Conservation (phyloP, 306 rosid genomes). For the Chamaecrista fasciculata region DNA sequence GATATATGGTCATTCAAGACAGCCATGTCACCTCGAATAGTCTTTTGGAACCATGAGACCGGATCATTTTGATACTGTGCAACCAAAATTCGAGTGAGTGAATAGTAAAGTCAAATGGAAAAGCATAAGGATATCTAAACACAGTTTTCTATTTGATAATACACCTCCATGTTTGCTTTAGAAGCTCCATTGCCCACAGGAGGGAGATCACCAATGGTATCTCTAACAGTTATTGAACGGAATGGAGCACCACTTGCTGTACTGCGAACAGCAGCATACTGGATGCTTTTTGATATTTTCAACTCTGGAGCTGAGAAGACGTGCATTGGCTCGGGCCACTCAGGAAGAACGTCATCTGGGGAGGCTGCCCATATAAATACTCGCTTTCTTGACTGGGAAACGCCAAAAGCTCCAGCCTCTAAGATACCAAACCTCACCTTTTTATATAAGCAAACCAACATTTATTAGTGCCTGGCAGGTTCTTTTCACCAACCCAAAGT, state of each 20-base stretch:
- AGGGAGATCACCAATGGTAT: slow-evolving; percentile 97
- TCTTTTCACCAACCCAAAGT: slow-evolving; percentile 10
- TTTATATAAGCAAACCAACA: slow-evolving; percentile 33
- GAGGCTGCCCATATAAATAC: slow-evolving; percentile 99
- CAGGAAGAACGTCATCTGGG: slow-evolving; percentile 85
- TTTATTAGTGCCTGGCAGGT: slow-evolving; percentile 14
- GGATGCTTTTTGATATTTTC: slow-evolving; percentile 57
- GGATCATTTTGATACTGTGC: slow-evolving; percentile 74
- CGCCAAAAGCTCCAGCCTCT: slow-evolving; percentile 96
- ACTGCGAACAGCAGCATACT: slow-evolving; percentile 84
- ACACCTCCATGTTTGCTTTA: slow-evolving; percentile 65
- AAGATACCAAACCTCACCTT: slow-evolving; percentile 95
- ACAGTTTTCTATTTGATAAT: background rate
- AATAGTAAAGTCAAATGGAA: background rate
- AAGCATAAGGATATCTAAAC: background rate
- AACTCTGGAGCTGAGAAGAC: slow-evolving; percentile 85
- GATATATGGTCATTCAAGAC: slow-evolving; percentile 85
- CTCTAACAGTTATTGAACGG: slow-evolving; percentile 91
- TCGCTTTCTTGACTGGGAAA: slow-evolving; percentile 93
- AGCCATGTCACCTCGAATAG: slow-evolving; percentile 65
- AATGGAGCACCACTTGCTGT: slow-evolving; percentile 91
- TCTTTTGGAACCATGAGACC: slow-evolving; percentile 88
- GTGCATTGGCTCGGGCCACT: slow-evolving; percentile 99
- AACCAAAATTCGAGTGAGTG: slow-evolving; percentile 20
- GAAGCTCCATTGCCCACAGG: slow-evolving; percentile 89